phyloP scores from a whole-genome alignment of 306 rosid genomes.

The Inga laurina region DNA sequence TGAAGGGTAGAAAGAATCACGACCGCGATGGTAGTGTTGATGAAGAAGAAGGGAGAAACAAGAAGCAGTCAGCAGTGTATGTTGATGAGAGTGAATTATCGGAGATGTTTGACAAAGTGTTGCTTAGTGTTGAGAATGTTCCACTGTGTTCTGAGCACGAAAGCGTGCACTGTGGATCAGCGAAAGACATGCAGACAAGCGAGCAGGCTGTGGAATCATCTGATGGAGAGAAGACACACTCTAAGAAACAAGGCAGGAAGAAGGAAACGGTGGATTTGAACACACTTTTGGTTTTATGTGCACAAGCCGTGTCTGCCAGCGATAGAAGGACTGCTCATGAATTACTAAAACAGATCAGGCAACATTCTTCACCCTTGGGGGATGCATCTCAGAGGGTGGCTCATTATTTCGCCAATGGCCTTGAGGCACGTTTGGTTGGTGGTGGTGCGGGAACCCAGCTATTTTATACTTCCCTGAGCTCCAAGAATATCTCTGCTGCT shows the following conservation, averaged over 20 bases:
- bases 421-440: conserved; percentile 77
- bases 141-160: conserved; percentile 39
- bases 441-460: conserved; percentile 58
- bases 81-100: conserved; percentile 54
- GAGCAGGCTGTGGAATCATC: conserved; percentile 21
- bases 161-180: conserved; percentile 14
- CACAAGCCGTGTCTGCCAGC: conserved; percentile 66
- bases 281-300: conserved; percentile 59
- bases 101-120: conserved; percentile 54
- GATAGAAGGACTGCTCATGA: conserved; percentile 65
- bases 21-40: conserved; percentile 43
- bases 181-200: conserved; percentile 7
- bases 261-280: conserved; percentile 67
- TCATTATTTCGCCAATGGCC: conserved; percentile 61
- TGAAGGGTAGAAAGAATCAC: conserved; percentile 52
- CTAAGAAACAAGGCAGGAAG: conserved; percentile 50
- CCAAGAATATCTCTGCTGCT: conserved; percentile 51
- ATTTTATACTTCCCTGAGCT: conserved; percentile 46
- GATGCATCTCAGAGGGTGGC: conserved; percentile 73
- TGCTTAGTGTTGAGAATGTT: conserved; percentile 50
- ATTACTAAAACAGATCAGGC: conserved; percentile 67
- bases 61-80: conserved; percentile 49
- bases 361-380: conserved; percentile 63
- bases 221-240: conserved; percentile 44
- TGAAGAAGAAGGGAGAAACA: conserved; percentile 53